Conservation (phyloP, 495 filamentous ascomycete genomes). For the Rostrohypoxylon terebratum region DNA sequence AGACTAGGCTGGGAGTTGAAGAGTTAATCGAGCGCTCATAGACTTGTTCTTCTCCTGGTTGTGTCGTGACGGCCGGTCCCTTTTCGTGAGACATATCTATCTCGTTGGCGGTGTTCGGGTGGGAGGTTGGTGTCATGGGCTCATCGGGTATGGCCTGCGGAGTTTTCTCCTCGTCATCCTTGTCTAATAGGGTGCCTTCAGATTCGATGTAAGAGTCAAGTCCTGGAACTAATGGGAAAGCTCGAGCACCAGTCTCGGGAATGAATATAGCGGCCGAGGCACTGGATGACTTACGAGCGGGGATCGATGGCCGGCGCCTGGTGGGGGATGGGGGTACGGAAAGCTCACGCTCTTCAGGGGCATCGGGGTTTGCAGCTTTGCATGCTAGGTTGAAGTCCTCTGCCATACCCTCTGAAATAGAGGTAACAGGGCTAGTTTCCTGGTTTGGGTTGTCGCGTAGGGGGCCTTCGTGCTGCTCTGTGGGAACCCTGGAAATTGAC, state of each 20-base stretch:
- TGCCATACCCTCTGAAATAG: constrained; percentile 14
- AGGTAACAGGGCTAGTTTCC: constrained; percentile 31
- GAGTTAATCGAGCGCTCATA: constrained; percentile 50
- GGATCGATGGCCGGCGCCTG: constrained; percentile 24
- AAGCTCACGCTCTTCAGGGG: not conserved
- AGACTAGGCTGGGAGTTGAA: constrained; percentile 54
- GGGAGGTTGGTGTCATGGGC: not conserved
- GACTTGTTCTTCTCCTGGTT: constrained; percentile 13
- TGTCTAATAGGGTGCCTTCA: not conserved
- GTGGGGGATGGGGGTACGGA: constrained; percentile 6
- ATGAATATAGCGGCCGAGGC: constrained; percentile 29
- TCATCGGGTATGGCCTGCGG: constrained; percentile 1
- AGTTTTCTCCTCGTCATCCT: constrained; percentile 8
- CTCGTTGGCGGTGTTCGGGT: not conserved
- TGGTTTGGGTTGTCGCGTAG: constrained; percentile 32
- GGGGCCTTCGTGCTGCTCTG: constrained; percentile 27
- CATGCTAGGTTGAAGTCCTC: constrained; percentile 9
- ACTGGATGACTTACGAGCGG: constrained; percentile 29
- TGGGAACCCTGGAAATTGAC: constrained; percentile 26
- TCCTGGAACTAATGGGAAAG: constrained; percentile 45
- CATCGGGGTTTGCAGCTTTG: constrained; percentile 7
- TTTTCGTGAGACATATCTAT: constrained; percentile 12
- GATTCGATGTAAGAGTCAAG: constrained; percentile 17
- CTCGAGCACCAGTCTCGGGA: constrained; percentile 38
- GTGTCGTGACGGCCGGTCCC: not conserved